Percentiles rank a stretch among this genome's conserved stretches.
Evolutionary conservation across 768 basidiomycete species (phyloP).

Genomic region (Amanita inopinata): DNA sequence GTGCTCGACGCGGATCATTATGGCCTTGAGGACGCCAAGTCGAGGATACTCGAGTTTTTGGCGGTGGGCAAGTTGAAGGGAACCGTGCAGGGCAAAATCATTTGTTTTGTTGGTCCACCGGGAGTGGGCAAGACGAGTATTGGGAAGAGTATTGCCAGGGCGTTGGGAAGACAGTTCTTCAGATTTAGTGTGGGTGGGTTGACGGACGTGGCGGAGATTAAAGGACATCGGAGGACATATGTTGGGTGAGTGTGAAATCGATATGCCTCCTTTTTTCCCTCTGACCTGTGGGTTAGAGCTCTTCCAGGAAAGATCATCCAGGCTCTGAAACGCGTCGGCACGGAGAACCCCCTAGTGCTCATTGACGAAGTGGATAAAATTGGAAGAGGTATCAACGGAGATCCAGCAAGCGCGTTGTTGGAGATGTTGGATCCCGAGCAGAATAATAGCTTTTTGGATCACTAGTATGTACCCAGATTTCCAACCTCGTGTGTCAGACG

Average conservation of each 20-base stretch:
- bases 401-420: constrained; percentile 82
- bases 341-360: constrained; percentile 87
- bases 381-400: constrained; percentile 82
- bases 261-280: too few relatives aligned
- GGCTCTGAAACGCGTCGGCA: constrained; percentile 85
- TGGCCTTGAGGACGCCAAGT: constrained; percentile 85
- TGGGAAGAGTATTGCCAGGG: constrained; percentile 89
- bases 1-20: constrained; percentile 96
- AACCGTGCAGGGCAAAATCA: constrained; percentile 93
- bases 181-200: constrained; percentile 94
- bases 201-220: constrained; percentile 98
- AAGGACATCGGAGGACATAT: constrained; percentile 96
- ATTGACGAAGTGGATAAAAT: constrained; percentile 98
- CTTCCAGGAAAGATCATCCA: constrained; percentile 94
- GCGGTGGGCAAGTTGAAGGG: constrained; percentile 93
- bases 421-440: constrained; percentile 96
- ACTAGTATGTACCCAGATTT: constrained; percentile 57
- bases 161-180: constrained; percentile 88
- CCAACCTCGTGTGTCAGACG: constrained; percentile 7
- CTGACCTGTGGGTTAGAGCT: too few relatives aligned
- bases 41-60: constrained; percentile 90
- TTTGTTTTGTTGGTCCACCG: constrained; percentile 92
- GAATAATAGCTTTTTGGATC: constrained; percentile 89
- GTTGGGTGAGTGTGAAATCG: too few relatives aligned
- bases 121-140: constrained; percentile 98